These are phyloP conservation scores for Dendrocalamus latiflorus DNA, from an alignment of 202 grass and related monocot genomes.

Conservation along the genomic window DNA sequence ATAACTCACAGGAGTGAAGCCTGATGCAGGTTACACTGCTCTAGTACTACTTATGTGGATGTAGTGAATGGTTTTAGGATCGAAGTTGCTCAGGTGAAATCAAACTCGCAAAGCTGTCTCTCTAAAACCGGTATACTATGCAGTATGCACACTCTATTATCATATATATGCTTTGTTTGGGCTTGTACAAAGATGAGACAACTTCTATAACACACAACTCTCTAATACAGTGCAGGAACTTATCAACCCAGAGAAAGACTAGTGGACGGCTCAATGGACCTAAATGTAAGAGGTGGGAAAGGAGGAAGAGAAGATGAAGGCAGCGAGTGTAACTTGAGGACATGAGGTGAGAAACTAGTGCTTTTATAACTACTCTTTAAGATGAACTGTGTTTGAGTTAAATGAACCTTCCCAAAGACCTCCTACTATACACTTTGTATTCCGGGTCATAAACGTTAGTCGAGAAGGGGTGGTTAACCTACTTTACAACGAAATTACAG, in stretches of 20 bases:
- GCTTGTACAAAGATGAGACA: conserved; percentile 12
- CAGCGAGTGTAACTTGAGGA: neutral
- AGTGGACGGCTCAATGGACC: neutral
- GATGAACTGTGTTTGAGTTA: neutral
- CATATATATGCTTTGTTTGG: conserved; percentile 6
- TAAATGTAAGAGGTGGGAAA: neutral
- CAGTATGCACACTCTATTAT: neutral
- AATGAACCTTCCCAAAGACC: neutral
- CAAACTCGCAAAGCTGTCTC: neutral
- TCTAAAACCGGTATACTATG: neutral
- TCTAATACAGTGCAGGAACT: neutral
- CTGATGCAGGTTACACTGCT: too few relatives aligned
- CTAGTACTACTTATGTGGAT: too few relatives aligned
- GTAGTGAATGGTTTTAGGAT: conserved; percentile 20
- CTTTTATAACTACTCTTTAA: conserved; percentile 8
- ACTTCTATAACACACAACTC: neutral
- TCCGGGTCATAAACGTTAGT: conserved; percentile 23
- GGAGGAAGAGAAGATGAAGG: neutral
- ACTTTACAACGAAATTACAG: neutral
- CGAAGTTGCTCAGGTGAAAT: neutral
- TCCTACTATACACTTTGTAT: neutral
- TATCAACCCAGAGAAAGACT: too few relatives aligned
- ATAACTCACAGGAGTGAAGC: too few relatives aligned
- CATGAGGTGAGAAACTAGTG: neutral
- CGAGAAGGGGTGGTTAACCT: neutral